Base-by-base conservation (phyloP, 495 filamentous ascomycete genomes). In the Neurospora sp. region DNA sequence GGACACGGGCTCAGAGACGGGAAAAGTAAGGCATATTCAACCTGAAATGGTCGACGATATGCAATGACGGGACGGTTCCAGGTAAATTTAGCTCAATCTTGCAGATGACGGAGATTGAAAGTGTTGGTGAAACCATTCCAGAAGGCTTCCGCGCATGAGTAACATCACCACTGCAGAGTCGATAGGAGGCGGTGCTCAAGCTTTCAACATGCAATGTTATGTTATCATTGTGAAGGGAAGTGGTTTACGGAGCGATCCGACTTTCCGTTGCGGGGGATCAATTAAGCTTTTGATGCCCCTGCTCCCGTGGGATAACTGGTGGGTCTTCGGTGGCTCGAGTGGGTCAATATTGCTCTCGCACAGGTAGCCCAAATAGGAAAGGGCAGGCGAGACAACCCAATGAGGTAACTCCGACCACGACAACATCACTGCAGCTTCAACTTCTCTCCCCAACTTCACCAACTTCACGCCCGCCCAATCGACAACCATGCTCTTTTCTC, bases 321-420 rank as follows among this genome's bases (percentile, higher is more conserved):
- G 53, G 53, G 22, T 65, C 14, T 16, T 16, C 4, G 3, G 53
- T 65, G 53, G 73, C 74, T 53, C 35, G 12, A 44, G 42, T 39
- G 70, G 53, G 35, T 65, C 2, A 38, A 76, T 71, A 71, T 73
- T 41, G 72, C 73, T 71, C 72, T 81, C 79, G 79, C 79, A 80
- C 71, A 76, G 79, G 76, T 78, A 70, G 44, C 80, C 79, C 72
- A 75, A 81, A 74, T n/a, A 41, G 80, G 80, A 76, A 78, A 70
- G 70, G 73, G 71, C 72, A 65, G 53, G 1, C 53, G 53, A 65
- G 53, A 65, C 31, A 31, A 8, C 9, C 53, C 53, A 65, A 61
- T 61, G 53, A 35, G 27, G 6, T 61, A 27, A 31, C 48, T 61
- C 22, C 2, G 22, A 31, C 22, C 22, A 31, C 22, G 7, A 31